Evolutionary conservation across 2,329 filamentous ascomycete species (phyloP), one percentile per base, ranked within the genome.

Genomic region (Lithohypha guttulata): DNA sequence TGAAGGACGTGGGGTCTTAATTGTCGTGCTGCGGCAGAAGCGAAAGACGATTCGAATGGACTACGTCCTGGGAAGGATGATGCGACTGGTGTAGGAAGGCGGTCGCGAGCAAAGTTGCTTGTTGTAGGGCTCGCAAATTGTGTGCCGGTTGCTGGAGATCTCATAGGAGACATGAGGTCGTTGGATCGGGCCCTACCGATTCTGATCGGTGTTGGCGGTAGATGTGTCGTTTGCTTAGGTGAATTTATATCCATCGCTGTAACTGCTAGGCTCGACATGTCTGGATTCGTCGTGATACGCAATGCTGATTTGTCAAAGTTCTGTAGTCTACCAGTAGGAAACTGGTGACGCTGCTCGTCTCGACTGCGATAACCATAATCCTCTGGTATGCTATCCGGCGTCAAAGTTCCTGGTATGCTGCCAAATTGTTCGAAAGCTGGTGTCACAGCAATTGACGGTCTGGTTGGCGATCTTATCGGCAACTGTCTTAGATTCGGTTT

Each of bases 311-410:
- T 22, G 20, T 7, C 15, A 30, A 10, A 13, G 20, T 11, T 31
- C 15, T 31, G 35, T 31, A 19, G n/a, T 30, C 27, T 15, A 23
- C 2, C 2, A 7, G 10, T 15, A 2, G 26, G 15, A 6, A 18
- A 18, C 14, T 29, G 27, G 14, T n/a, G 9, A 7, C 31, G 35
- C 17, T 29, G 17, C 15, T 29, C 3, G 21, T 30, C 15, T 30
- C 28, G n/a, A 41, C 41, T 27, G 26, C 30, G n/a, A 33, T 34
- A 28, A 34, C 42, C 30, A 18, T 49, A 44, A 14, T 51, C 48
- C 36, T 49, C 48, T 6, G 48, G 49, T 11, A 47, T 49, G 25
- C 49, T 47, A 9, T 44, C 45, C n/a, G 48, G 46, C n/a, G 48
- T 48, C n/a, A 47, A 42, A 31, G 45, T 47, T 30, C 43, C 44